Evolutionary conservation across 305 asterid genomes (phyloP), one percentile per base, ranked within the genome.

Genomic region (Ajuga reptans): DNA sequence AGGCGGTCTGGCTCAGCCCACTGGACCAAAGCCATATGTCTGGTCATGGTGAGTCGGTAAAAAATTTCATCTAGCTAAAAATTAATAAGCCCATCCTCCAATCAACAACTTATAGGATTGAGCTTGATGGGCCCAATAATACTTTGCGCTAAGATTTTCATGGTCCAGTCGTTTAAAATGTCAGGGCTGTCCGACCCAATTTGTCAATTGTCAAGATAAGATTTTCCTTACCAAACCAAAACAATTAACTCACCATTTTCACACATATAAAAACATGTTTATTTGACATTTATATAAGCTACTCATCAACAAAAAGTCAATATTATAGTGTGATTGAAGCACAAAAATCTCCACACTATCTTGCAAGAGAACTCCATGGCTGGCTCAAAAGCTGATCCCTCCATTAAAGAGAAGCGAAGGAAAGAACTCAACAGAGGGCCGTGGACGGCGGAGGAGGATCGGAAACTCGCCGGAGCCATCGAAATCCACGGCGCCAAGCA

Each of bases 371-470:
- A 1, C 1, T 43, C 52, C 68, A 78, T 78, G 82, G 74, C 68
- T 36, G 61, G 58, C 53, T 3, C 63, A 39, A 11, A 46, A 37
- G 66, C 33, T 18, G 53, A 24, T 10, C 46, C 58, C 60, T 53
- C 61, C 1, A 62, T 6, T 41, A 64, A 39, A 53, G 75, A 11
- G 58, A 31, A 45, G 72, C 70, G 15, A 43, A 79, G 67, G 76
- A 75, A 75, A 47, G 85, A 74, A 29, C 76, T 71, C 34, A 75
- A 80, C 77, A 71, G 82, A 56, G 91, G 88, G 64, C 78, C 87
- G 61, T 85, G 88, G 91, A 82, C 79, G 56, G 77, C 73, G 34
- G 91, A 83, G 60, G 88, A 85, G 80, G 91, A 85, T 62, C 81
- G 72, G 68, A 83, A 52, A 55, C 76, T 85, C 2, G 85, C 83